These are phyloP conservation scores for Hibiscus mutabilis DNA, from an alignment of 345 rosid species.

Conservation along the genomic window DNA sequence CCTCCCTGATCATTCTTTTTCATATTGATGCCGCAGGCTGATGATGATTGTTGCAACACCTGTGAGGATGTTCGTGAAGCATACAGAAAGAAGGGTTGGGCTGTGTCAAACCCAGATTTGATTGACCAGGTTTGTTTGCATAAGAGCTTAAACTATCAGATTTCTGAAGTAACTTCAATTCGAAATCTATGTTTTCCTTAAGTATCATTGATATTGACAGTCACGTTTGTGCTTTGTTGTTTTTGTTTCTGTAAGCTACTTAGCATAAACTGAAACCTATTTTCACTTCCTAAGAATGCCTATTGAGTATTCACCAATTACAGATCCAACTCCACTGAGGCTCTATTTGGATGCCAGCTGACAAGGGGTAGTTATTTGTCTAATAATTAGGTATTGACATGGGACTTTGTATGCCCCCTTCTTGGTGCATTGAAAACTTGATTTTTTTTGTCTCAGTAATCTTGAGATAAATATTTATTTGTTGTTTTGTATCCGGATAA, in stretches of 20 bases:
- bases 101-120: conserved; percentile 52
- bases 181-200: background rate
- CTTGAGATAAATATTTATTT: background rate
- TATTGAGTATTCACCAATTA: background rate
- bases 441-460: background rate
- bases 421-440: background rate
- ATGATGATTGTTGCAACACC: conserved; percentile 74
- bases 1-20: background rate
- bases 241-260: background rate
- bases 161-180: background rate
- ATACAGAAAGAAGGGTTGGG: conserved; percentile 86
- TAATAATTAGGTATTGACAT: background rate
- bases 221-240: background rate
- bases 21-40: conserved; percentile 35
- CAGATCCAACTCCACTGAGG: background rate
- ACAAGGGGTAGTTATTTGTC: background rate
- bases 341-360: background rate
- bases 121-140: conserved; percentile 68
- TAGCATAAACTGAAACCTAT: background rate
- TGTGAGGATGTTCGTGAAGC: conserved; percentile 95
- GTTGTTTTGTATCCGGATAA: background rate
- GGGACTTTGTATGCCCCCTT: background rate
- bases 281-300: background rate
- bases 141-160: conserved; percentile 4
- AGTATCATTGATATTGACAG: conserved; percentile 1